phyloP scores from a whole-genome alignment of 352 stramenopile species.

The Peronospora belbahrii region DNA sequence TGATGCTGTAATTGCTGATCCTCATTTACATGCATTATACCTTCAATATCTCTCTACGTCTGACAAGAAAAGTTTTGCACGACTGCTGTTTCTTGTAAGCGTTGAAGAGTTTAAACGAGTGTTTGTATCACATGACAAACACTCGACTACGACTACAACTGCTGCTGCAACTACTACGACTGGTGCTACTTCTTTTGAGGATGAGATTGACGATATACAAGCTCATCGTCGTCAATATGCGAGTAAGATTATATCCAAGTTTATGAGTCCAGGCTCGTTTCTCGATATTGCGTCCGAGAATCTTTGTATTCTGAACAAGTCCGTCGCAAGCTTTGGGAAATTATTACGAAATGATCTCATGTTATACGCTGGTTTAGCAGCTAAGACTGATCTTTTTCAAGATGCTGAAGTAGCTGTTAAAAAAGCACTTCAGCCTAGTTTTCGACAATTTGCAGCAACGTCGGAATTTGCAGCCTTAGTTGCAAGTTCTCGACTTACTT shows the following conservation, averaged over 20 bases:
- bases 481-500: slow-evolving; percentile 47
- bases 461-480: slow-evolving; percentile 52
- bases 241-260: slow-evolving; percentile 84
- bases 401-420: slow-evolving; percentile 71
- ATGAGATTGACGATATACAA: slow-evolving; percentile 19
- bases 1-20: slow-evolving; percentile 63
- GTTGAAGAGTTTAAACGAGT: slow-evolving; percentile 86
- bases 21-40: slow-evolving; percentile 73
- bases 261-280: slow-evolving; percentile 78
- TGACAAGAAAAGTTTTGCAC: slow-evolving; percentile 68
- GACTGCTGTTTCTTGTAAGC: slow-evolving; percentile 79
- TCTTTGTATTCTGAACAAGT: slow-evolving; percentile 71
- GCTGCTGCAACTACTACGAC: no score
- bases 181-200: neutral
- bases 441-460: slow-evolving; percentile 50
- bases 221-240: slow-evolving; percentile 56
- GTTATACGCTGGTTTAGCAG: slow-evolving; percentile 62
- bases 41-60: slow-evolving; percentile 63
- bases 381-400: slow-evolving; percentile 70
- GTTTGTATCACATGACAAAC: slow-evolving; percentile 15
- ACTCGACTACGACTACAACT: neutral
- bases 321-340: slow-evolving; percentile 69
- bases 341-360: slow-evolving; percentile 68
- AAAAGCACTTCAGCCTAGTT: slow-evolving; percentile 59
- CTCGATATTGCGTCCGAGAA: slow-evolving; percentile 75